Base-by-base conservation (phyloP, 1,284 basidiomycete species). In the Tremellales sp. region DNA sequence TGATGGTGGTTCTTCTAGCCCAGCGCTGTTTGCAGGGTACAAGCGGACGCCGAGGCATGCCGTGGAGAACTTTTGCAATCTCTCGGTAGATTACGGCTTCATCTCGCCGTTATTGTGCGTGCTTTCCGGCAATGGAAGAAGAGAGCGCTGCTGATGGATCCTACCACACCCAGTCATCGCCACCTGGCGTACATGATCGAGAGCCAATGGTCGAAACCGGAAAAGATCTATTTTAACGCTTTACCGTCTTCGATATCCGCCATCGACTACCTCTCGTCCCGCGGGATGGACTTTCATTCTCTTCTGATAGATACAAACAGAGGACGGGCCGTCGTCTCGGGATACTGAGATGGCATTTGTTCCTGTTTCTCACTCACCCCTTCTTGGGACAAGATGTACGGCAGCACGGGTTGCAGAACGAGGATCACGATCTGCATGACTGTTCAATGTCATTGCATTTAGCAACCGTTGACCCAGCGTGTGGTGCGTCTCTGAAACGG, bases 131-230 rank as follows among this genome's bases (percentile, higher is more conserved):
- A n/a, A n/a, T n/a, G n/a, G n/a, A n/a, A n/a, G n/a, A n/a, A n/a
- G n/a, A n/a, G n/a, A n/a, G n/a, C n/a, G n/a, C n/a, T n/a, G n/a
- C n/a, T 4, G 18, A n/a, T n/a, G n/a, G n/a, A n/a, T n/a, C n/a
- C 22, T 36, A 13, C 16, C 45, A 14, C 5, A 10, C 1, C 39
- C 49, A 74, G 72, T 53, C 72, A 74, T 45, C 71, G 75, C 4
- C 78, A 79, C 48, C 47, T 78, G 13, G 72, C 75, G 4, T 81
- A 79, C 66, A 81, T 81, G 79, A 73, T 81, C 40, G 79, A 81
- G 54, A 61, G 64, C 1, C 67, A 68, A 36, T 71, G 81, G 42
- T 49, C 63, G 10, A 62, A 74, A 29, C 57, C 71, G 1, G 79
- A 81, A 48, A 69, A 76, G 31, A 69, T 75, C 9, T 74, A 73